phyloP scores from a whole-genome alignment of 2,329 filamentous ascomycete genomes.

The Venturia carpophila region DNA sequence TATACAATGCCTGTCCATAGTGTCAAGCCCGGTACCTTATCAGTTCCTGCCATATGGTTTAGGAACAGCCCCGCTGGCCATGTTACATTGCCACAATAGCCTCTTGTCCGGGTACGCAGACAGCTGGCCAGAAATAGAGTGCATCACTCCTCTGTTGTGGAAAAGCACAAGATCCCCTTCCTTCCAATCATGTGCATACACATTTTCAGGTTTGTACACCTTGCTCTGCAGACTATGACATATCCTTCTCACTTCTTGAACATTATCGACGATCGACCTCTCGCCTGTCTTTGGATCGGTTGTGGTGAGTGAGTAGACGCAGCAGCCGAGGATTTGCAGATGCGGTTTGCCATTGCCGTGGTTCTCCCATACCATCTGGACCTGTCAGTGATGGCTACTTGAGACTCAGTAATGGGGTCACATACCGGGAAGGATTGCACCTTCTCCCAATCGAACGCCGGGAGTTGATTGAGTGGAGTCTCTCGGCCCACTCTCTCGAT shows the following conservation, averaged over 20 bases:
- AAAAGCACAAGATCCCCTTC: constrained; percentile 24
- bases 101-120: background rate
- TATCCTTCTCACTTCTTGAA: constrained; percentile 24
- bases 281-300: constrained; percentile 22
- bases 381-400: background rate
- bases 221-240: constrained; percentile 26
- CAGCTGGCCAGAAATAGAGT: constrained; percentile 29
- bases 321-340: constrained; percentile 26
- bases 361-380: constrained; percentile 23
- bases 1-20: background rate
- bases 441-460: constrained; percentile 22
- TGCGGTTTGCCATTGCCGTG: constrained; percentile 21
- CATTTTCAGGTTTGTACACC: constrained; percentile 25
- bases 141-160: constrained; percentile 29
- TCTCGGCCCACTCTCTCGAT: constrained; percentile 24
- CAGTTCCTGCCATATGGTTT: background rate
- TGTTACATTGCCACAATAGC: constrained; percentile 13
- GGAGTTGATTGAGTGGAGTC: constrained; percentile 20
- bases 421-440: constrained; percentile 24
- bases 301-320: constrained; percentile 23
- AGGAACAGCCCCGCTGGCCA: constrained; percentile 7
- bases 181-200: constrained; percentile 29
- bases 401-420: background rate
- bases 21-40: background rate
- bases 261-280: constrained; percentile 21